Base-by-base conservation (phyloP, 257 asterid genomes). In the Solanum tarapatanum region DNA sequence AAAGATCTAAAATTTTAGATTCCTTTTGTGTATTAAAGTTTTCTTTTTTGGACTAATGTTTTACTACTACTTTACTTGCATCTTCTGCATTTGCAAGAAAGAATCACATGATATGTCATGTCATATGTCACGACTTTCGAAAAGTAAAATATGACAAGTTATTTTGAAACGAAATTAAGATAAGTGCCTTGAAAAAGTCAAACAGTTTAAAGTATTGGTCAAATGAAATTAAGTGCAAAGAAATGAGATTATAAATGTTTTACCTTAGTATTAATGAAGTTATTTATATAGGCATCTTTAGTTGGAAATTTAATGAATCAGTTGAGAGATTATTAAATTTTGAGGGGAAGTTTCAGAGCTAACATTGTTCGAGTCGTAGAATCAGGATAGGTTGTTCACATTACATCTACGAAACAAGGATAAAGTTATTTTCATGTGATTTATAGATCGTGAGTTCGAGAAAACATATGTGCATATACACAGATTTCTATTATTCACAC, bases 191-290 rank as follows among this genome's bases (percentile, higher is more conserved):
- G 14, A 33, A 72, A 21, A 8, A 72, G 1, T 6, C 11, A 12
- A 48, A 28, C 0, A 72, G 11, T 72, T 36, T 7, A 72, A 72
- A 8, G 19, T 1, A 28, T 30, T 70, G 39, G 45, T 39, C 55
- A 5, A 39, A 43, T 77, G 64, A 41, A 41, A n/a, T 76, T 76
- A 39, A 76, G 60, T 39, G 83, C 83, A 76, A 76, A 39, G n/a
- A 76, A 1, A 3, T 1, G 24, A 24, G 64, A 2, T 79, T 4
- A 79, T 43, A 43, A 79, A 43, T 79, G 26, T 8, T 19, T 24
- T 37, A 23, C 3, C 84, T 79, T 41, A n/a, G 23, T 4, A 24
- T 13, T 79, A 79, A 14, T 24, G 37, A 79, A 41, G 6, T 16
- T 8, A 45, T 2, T 80, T 28, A 45, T 7, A 4, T 28, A 45